Evolutionary conservation across 192 early-diverging fungal species (phyloP).

Genomic region (Backusella tarrabulga): DNA sequence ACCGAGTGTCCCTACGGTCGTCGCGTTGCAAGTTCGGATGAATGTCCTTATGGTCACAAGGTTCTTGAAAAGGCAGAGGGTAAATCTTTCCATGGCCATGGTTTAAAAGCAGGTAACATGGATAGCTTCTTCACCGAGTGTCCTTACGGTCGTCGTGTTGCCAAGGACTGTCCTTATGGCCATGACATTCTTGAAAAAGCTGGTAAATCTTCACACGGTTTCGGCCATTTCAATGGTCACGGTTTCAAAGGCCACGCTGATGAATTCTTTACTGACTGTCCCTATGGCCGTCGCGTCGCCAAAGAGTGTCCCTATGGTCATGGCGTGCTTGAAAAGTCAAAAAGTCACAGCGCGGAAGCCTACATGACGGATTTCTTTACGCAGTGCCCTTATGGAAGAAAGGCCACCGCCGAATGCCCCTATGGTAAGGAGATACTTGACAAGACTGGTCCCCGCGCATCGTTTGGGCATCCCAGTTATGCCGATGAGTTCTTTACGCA

Average conservation of each 20-base stretch:
- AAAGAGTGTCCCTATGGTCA: slow-evolving; percentile 2
- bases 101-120: not conserved
- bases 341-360: not conserved
- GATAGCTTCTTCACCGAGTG: not conserved
- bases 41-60: not conserved
- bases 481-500: not conserved
- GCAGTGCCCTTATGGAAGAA: slow-evolving; percentile 6
- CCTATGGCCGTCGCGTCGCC: not conserved
- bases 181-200: not conserved
- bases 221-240: too few relatives aligned
- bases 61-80: not conserved
- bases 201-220: not conserved
- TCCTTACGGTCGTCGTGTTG: not conserved
- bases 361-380: not conserved
- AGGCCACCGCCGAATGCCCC: not conserved
- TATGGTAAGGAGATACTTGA: not conserved
- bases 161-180: not conserved
- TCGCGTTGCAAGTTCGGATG: not conserved
- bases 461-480: not conserved
- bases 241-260: not conserved
- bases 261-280: not conserved
- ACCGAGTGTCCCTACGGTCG: not conserved
- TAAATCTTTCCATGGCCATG: not conserved
- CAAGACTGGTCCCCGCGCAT: not conserved
- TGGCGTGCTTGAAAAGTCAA: not conserved